A percentile compares a stretch with the other conserved stretches of the same genome.
Evolutionary conservation across 176 grass and related monocot species (phyloP).

Genomic region (Aechmea fasciata): DNA sequence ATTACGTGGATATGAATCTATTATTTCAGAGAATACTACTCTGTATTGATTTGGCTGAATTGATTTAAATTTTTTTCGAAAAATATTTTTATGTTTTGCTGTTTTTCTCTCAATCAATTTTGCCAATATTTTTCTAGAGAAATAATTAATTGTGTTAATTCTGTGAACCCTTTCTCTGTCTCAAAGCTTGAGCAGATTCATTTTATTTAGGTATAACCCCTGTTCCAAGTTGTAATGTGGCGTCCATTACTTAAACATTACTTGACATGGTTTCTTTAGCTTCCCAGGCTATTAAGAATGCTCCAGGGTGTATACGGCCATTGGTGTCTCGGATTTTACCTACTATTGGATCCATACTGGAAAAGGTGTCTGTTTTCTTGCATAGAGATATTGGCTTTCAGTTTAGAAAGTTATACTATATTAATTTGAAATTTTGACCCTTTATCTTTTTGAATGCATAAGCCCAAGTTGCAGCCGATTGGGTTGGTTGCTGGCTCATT

Average conservation of each 20-base stretch:
- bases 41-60: too few relatives aligned
- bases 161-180: too few relatives aligned
- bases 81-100: not conserved
- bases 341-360: conserved; percentile 62
- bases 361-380: conserved; percentile 28
- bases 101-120: too few relatives aligned
- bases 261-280: conserved; percentile 41
- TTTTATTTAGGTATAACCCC: not conserved
- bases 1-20: too few relatives aligned
- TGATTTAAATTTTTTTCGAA: not conserved
- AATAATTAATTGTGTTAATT: too few relatives aligned
- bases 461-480: conserved; percentile 63
- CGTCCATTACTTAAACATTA: conserved; percentile 1
- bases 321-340: conserved; percentile 79
- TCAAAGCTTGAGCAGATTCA: not conserved
- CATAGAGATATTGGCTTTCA: not conserved
- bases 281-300: conserved; percentile 90
- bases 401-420: not conserved
- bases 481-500: conserved; percentile 79
- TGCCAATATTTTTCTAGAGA: too few relatives aligned
- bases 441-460: conserved; percentile 26
- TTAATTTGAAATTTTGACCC: conserved; percentile 13
- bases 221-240: not conserved
- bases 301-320: conserved; percentile 68
- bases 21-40: too few relatives aligned